Base-by-base conservation (phyloP, 495 filamentous ascomycete species). In the Stereocaulon alpinum region DNA sequence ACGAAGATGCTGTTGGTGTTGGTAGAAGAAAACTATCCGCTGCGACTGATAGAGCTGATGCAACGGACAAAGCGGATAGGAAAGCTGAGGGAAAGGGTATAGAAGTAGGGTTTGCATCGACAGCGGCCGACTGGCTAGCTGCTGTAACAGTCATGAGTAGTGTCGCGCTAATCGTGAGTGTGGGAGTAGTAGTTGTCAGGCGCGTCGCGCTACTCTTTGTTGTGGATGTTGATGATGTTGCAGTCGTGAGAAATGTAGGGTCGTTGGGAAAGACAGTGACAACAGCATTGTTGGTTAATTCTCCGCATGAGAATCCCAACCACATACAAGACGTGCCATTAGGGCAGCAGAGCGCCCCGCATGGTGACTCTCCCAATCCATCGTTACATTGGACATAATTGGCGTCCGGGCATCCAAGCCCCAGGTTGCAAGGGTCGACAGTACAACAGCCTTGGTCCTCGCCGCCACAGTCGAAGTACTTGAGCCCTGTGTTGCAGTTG, bases 371-470 rank as follows among this genome's bases (percentile, higher is more conserved):
- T 14, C 37, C 52, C 17, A 4, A 2, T 15, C 15, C 11, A 15
- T 7, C 14, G 37, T 43, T 43, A 34, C 40, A 40, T 7, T 55
- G 10, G 5, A 37, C 32, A 37, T 37, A 7, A 12, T 32, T 18
- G 12, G 1, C 20, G 24, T 55, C 40, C 9, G 37, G 24, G 5
- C 34, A 43, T 30, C 37, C 20, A 15, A 6, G 2, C 0, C 7
- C 27, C 24, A 10, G 41, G 29, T 6, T 11, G 40, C 58, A 60
- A 27, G 50, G 49, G 30, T 60, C 27, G 6, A 55, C 40, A 20
- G 49, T 54, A 40, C 58, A 60, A 40, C 58, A 60, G 12, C 58
- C 58, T 52, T 5, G 14, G 17, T 18, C 20, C 7, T 30, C 29
- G 24, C 14, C 14, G 1, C 7, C 17, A 32, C 49, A 52, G 29